phyloP scores from a whole-genome alignment of 2,329 filamentous ascomycete genomes.

The Monosporascus ibericus region DNA sequence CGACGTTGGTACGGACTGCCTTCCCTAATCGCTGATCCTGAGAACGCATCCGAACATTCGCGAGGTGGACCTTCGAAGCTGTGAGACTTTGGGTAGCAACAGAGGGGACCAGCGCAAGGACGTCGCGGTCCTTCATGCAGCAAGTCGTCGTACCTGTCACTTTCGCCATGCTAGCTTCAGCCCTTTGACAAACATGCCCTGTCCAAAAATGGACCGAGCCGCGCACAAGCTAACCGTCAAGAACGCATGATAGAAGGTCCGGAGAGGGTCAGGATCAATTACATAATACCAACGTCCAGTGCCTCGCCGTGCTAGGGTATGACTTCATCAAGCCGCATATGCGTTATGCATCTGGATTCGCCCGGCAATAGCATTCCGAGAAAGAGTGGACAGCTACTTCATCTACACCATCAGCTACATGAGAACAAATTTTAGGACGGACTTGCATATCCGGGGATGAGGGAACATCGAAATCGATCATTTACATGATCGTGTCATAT shows the following conservation, averaged over 20 bases:
- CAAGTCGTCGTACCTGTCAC: constrained; percentile 13
- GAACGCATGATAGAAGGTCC: neutral
- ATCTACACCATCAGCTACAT: neutral
- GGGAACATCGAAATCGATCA: neutral
- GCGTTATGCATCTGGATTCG: neutral
- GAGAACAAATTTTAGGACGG: neutral
- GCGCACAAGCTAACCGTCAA: neutral
- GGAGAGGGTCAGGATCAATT: neutral
- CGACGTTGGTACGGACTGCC: constrained; percentile 1
- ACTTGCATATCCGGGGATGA: neutral
- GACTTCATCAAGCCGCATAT: neutral
- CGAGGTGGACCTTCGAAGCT: constrained; percentile 6
- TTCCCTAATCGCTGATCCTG: neutral
- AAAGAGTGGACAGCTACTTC: neutral
- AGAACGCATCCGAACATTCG: constrained; percentile 13
- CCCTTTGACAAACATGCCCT: constrained; percentile 9
- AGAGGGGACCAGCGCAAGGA: constrained; percentile 10
- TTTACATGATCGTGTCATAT: neutral
- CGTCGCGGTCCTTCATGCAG: constrained; percentile 7
- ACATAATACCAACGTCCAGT: neutral
- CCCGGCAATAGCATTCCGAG: neutral
- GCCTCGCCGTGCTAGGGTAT: neutral
- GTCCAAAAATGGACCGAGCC: constrained; percentile 1
- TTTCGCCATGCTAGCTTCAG: constrained; percentile 10
- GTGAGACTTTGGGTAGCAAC: constrained; percentile 27